Evolutionary conservation across 345 rosid species (phyloP), one percentile per base, ranked within the genome.

Genomic region (Rhodamnia rubescens): DNA sequence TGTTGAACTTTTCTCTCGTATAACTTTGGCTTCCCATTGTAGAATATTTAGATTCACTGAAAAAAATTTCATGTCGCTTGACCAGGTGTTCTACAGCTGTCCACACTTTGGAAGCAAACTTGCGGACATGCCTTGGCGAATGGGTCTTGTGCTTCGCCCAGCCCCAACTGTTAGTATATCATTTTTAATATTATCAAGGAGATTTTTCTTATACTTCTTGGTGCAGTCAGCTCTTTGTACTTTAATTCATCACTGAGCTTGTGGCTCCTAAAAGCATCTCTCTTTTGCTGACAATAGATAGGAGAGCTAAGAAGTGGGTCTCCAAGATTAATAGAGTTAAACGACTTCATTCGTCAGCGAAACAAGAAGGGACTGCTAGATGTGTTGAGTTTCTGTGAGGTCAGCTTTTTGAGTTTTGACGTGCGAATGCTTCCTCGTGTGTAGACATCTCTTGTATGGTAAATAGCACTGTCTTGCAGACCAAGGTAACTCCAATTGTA

Each of bases 91-190:
- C 89, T 97, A 97, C 88, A 97, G 99, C 91, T 97, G 98, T 88
- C 99, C 99, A 75, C 99, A 96, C 89, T 97, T 97, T 85, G 99
- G 99, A 81, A 97, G 99, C 92, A 96, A 94, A 88, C 92, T 97
- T 84, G 99, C 99, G 61, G 99, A 97, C 89, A 92, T 97, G 99
- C 99, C 99, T 22, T 96, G 98, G 98, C 94, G 98, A 85, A 96
- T 96, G 98, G 98, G 99, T 84, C 97, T 96, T 52, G 98, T 97
- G 87, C 85, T 96, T 29, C 99, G 99, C 22, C 99, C 99, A 3
- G 99, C 98, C 87, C 99, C 99, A 89, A 91, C 93, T 83, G 99
- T 97, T 47, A 91, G 99, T 91, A 87, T 32, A 44, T 26, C 42
- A 1, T 3, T 81, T 81, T n/a, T 4, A 14, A 26, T 81, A 81